Evolutionary conservation across 331 rosid genomes (phyloP).

Genomic region (Spiraea crenata): DNA sequence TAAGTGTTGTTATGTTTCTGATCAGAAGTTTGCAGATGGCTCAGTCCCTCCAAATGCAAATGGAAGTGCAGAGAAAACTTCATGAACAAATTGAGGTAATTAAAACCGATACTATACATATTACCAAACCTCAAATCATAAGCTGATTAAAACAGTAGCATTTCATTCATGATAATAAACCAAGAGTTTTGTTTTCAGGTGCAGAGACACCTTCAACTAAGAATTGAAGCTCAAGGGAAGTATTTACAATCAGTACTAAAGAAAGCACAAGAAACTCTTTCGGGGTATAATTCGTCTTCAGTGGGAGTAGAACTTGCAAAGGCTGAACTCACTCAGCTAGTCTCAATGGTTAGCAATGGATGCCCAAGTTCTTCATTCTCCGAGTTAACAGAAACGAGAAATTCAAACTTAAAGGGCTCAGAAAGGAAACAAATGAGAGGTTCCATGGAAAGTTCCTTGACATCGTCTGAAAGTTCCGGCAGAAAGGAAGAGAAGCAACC

Average conservation of each 20-base stretch:
- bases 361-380: slow-evolving; percentile 67
- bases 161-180: not conserved
- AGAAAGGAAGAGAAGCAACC: slow-evolving; percentile 49
- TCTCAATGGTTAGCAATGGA: slow-evolving; percentile 59
- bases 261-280: slow-evolving; percentile 82
- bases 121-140: not conserved
- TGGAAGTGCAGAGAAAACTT: slow-evolving; percentile 76
- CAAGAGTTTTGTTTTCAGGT: slow-evolving; percentile 46
- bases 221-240: slow-evolving; percentile 95
- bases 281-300: slow-evolving; percentile 59
- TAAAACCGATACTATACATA: slow-evolving; percentile 6
- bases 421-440: slow-evolving; percentile 48
- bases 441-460: slow-evolving; percentile 82
- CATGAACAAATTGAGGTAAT: slow-evolving; percentile 82
- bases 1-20: slow-evolving; percentile 22
- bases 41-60: slow-evolving; percentile 78
- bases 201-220: slow-evolving; percentile 78
- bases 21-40: slow-evolving; percentile 64
- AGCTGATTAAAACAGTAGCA: slow-evolving; percentile 10
- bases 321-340: slow-evolving; percentile 77
- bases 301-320: slow-evolving; percentile 61
- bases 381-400: slow-evolving; percentile 58
- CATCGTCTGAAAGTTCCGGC: slow-evolving; percentile 74
- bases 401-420: slow-evolving; percentile 7
- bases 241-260: slow-evolving; percentile 73